Conservation (phyloP, 352 stramenopile species). For the Elongisporangium senticosum region DNA sequence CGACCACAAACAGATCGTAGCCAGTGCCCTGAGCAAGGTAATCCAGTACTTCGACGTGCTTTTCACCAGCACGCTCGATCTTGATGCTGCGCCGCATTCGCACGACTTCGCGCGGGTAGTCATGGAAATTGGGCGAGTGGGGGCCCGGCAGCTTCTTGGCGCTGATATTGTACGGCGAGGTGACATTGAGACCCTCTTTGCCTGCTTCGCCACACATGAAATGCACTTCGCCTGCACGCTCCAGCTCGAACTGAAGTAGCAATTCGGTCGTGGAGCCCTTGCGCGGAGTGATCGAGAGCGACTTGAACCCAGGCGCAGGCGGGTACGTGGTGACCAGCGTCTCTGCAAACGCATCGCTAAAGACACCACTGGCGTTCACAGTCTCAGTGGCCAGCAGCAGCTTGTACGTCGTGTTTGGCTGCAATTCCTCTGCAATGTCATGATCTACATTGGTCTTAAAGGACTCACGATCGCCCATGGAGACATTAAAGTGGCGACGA, state of each 20-base stretch:
- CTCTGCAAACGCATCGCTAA: conserved; percentile 40
- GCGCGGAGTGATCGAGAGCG: conserved; percentile 38
- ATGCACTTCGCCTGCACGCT: conserved; percentile 61
- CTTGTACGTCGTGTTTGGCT: conserved; percentile 42
- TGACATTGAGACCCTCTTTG: conserved; percentile 63
- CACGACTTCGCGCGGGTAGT: conserved; percentile 62
- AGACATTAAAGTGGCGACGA: conserved; percentile 6
- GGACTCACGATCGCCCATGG: conserved; percentile 27
- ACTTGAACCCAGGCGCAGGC: conserved; percentile 36
- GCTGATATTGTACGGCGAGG: conserved; percentile 75
- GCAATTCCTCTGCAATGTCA: conserved; percentile 24
- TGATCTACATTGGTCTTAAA: conserved; percentile 26
- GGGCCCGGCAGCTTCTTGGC: conserved; percentile 30
- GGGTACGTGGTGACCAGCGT: conserved; percentile 38
- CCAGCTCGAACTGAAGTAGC: conserved; percentile 46
- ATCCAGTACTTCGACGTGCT: conserved; percentile 54
- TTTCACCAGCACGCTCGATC: conserved; percentile 14
- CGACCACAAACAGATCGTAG: conserved; percentile 63
- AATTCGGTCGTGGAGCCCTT: conserved; percentile 74
- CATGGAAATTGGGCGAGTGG: conserved; percentile 34
- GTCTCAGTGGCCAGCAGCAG: conserved; percentile 56
- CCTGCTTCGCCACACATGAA: conserved; percentile 54
- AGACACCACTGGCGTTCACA: conserved; percentile 38
- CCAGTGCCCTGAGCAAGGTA: conserved; percentile 49
- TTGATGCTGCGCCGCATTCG: conserved; percentile 33